Evolutionary conservation across 345 rosid genomes (phyloP), one percentile per base, ranked within the genome.

Genomic region (Populus deltoides): DNA sequence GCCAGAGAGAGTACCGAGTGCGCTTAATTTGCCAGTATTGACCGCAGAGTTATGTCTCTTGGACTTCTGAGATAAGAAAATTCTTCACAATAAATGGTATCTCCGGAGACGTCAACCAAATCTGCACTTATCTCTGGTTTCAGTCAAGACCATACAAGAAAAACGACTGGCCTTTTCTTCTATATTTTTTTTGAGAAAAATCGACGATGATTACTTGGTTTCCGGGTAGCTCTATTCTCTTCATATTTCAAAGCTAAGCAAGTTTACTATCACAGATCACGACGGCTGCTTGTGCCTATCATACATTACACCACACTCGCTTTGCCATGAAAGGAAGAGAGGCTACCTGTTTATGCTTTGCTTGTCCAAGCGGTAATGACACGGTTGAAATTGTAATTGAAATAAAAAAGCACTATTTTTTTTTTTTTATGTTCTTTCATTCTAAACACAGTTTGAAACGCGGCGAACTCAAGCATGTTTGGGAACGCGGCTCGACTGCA

Each of bases 11-110:
- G 83, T 70, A 70, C 79, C 68, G 49, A 65, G 62, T 71, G 76
- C 68, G 20, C 45, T 10, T 10, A n/a, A n/a, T 70, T 63, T 65
- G 66, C 77, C 83, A 53, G 79, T 63, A 75, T 83, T 81, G 81
- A 74, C 85, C 10, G 66, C 49, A 49, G 71, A 70, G 74, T 38
- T 18, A 18, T 16, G 36, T 12, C 66, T 20, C 25, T 45, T 16
- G 62, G 62, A 3, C 69, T 49, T 20, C 41, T 12, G 5, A 6
- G 47, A 67, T 29, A 66, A 74, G 66, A 29, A 43, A 38, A 47
- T 7, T 15, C 63, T 24, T 57, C 43, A 36, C 69, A 72, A 16
- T 22, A 77, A 75, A 77, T 67, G 20, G 20, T 31, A 66, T 75
- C 66, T 11, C 10, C 15, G 2, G 66, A 36, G 74, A 70, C 72